Percentiles rank a stretch among this genome's conserved stretches.
Conservation (phyloP, 1,284 basidiomycete genomes). For the Trametes hirsuta region DNA sequence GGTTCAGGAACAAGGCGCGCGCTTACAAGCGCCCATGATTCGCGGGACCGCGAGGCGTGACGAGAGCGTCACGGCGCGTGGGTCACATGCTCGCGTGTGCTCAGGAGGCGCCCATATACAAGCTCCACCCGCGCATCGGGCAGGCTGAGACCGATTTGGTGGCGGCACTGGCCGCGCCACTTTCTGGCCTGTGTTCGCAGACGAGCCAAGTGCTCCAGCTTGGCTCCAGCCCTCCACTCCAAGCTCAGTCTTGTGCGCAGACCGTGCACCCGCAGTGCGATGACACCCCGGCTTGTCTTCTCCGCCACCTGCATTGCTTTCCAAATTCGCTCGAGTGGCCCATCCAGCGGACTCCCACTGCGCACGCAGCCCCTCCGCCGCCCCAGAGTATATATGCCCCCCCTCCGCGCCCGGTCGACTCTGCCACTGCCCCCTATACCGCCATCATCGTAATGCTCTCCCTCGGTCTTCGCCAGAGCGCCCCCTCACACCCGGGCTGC, state of each 20-base stretch:
- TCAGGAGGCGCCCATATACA: background rate
- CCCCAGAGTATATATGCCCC: background rate
- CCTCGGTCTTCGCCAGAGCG: constrained; percentile 9
- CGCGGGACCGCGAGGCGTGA: background rate
- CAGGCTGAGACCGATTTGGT: no score
- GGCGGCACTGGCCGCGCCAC: no score
- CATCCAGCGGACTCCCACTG: background rate
- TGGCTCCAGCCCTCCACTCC: no score
- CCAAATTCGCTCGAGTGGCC: background rate
- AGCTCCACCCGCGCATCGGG: no score
- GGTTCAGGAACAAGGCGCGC: constrained; percentile 3
- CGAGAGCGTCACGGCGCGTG: background rate
- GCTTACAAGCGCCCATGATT: background rate
- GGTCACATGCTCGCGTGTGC: background rate
- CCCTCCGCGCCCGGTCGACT: background rate
- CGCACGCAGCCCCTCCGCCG: background rate
- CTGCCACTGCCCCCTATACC: background rate
- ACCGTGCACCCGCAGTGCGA: background rate
- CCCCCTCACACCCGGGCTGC: constrained; percentile 9
- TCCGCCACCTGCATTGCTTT: constrained; percentile 8
- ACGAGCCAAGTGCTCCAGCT: no score
- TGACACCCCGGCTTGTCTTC: constrained; percentile 1
- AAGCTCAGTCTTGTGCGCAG: background rate
- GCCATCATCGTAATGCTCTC: constrained; percentile 5
- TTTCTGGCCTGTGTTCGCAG: no score